A percentile compares a stretch with the other conserved stretches of the same genome.
These are phyloP conservation scores for Trichoderma asperellum DNA, from an alignment of 2,329 filamentous ascomycete species.

Conservation along the genomic window DNA sequence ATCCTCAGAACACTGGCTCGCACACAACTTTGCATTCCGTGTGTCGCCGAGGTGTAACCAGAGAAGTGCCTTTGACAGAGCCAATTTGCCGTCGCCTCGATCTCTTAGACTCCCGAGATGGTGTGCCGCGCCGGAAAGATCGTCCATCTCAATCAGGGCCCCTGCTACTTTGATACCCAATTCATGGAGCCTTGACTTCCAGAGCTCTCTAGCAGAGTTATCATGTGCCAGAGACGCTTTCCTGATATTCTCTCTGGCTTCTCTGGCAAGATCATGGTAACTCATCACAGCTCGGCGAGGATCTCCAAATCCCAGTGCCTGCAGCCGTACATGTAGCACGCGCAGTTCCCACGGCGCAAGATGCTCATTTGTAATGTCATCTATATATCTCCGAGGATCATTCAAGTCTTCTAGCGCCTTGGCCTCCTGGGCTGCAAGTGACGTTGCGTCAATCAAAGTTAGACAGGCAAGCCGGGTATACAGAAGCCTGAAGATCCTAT, in stretches of 20 bases:
- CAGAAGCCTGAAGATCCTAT: slow-evolving; percentile 73
- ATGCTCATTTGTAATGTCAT: slow-evolving; percentile 58
- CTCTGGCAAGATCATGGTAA: slow-evolving; percentile 83
- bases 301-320: slow-evolving; percentile 85
- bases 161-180: slow-evolving; percentile 70
- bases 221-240: slow-evolving; percentile 51
- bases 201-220: slow-evolving; percentile 63
- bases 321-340: slow-evolving; percentile 79
- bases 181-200: slow-evolving; percentile 74
- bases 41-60: slow-evolving; percentile 81
- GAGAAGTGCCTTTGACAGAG: slow-evolving; percentile 64
- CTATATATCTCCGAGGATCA: slow-evolving; percentile 58
- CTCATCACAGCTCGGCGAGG: slow-evolving; percentile 82
- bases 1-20: slow-evolving; percentile 41
- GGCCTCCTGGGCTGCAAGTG: slow-evolving; percentile 70
- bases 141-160: slow-evolving; percentile 82
- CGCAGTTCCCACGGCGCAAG: slow-evolving; percentile 88
- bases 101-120: slow-evolving; percentile 67
- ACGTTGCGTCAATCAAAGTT: slow-evolving; percentile 73
- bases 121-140: slow-evolving; percentile 75
- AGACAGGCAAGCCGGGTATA: slow-evolving; percentile 83
- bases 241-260: slow-evolving; percentile 67
- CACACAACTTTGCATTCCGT: slow-evolving; percentile 63
- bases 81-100: slow-evolving; percentile 46
- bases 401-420: slow-evolving; percentile 67